Percentiles rank a stretch among this genome's conserved stretches.
Conservation (phyloP, 129 eudicot genomes). For the Sambucus nigra region DNA sequence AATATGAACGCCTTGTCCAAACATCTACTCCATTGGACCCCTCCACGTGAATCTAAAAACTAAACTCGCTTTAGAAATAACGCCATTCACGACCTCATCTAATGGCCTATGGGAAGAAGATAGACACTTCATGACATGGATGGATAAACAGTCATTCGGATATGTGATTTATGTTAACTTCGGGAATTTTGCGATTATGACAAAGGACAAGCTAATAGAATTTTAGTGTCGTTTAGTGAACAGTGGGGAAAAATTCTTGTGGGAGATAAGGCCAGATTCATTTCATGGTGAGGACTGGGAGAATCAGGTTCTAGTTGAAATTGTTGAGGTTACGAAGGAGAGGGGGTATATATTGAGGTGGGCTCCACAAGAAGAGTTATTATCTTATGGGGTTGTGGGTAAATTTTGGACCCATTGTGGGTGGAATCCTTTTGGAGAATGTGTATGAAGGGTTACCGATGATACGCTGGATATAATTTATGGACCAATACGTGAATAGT, state of each 20-base stretch:
- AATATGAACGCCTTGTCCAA: slow-evolving; percentile 33
- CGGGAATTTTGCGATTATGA: slow-evolving; percentile 22
- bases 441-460: slow-evolving; percentile 25
- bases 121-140: slow-evolving; percentile 26
- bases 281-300: slow-evolving; percentile 10
- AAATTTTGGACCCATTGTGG: slow-evolving; percentile 41
- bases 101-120: slow-evolving; percentile 48
- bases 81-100: slow-evolving; percentile 15
- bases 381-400: slow-evolving; percentile 26
- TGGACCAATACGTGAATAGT: slow-evolving; percentile 31
- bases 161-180: slow-evolving; percentile 32
- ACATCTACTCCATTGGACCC: slow-evolving; percentile 54
- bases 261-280: slow-evolving; percentile 29
- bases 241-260: slow-evolving; percentile 24
- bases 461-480: slow-evolving; percentile 30
- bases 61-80: slow-evolving; percentile 13
- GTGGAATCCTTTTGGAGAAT: slow-evolving; percentile 41
- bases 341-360: slow-evolving; percentile 32
- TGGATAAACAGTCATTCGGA: slow-evolving; percentile 16
- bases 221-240: slow-evolving; percentile 34
- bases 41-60: slow-evolving; percentile 38
- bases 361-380: slow-evolving; percentile 41
- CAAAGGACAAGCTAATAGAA: slow-evolving; percentile 21
- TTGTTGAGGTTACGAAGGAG: slow-evolving; percentile 17
- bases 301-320: slow-evolving; percentile 9